Conservation (phyloP, 2,329 filamentous ascomycete genomes). For the Pseudogymnoascus sp. region DNA sequence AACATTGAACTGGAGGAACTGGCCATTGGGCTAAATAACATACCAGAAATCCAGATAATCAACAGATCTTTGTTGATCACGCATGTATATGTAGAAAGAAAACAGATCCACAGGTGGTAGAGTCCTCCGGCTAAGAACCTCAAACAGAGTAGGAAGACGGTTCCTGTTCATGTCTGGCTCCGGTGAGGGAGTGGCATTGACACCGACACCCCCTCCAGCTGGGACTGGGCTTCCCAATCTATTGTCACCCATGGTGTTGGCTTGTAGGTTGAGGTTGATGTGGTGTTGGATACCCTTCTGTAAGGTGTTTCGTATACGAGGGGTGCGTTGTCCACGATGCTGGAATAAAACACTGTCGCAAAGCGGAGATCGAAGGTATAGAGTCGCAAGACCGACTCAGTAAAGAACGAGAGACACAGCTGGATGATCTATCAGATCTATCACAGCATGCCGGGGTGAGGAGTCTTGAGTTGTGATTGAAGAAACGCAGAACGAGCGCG, state of each 20-base stretch:
- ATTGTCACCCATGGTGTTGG: neutral
- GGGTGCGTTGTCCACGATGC: neutral
- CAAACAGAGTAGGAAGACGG: constrained; percentile 86
- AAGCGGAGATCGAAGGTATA: neutral
- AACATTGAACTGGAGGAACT: constrained; percentile 8
- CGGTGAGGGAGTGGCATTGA: constrained; percentile 41
- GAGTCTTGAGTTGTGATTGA: neutral
- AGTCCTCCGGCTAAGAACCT: constrained; percentile 91
- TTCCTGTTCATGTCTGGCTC: constrained; percentile 62
- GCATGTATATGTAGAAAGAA: constrained; percentile 99
- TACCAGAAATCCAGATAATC: constrained; percentile 99
- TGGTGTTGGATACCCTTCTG: neutral
- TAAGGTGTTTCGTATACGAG: neutral
- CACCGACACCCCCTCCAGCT: neutral
- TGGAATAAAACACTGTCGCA: neutral
- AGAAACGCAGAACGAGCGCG: constrained; percentile 2
- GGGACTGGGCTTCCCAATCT: neutral
- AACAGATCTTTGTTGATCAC: constrained; percentile 94
- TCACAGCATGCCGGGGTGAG: neutral
- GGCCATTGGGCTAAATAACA: constrained; percentile 25
- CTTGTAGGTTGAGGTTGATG: neutral
- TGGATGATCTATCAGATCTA: constrained; percentile 1
- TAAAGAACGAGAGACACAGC: neutral
- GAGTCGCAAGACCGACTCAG: neutral
- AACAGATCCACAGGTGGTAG: constrained; percentile 93